Evolutionary conservation across 441 rosid genomes (phyloP).

Genomic region (Bruguiera hainesii): DNA sequence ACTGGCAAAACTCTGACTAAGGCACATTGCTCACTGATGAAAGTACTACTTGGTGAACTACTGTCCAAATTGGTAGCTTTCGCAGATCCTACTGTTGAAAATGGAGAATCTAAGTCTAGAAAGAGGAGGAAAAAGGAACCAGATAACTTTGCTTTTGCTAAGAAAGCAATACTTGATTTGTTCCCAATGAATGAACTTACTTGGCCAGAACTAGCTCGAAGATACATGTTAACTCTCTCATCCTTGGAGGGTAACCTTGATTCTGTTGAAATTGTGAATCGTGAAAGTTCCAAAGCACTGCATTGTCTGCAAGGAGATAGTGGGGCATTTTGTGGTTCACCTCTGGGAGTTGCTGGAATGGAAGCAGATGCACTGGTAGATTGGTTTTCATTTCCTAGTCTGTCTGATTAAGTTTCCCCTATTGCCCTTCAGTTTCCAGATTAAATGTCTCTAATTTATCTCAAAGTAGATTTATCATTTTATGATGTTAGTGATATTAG

Average conservation of each 20-base stretch:
- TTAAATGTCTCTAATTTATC: conserved; percentile 5
- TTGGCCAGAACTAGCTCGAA: conserved; percentile 62
- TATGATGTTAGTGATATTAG: conserved; percentile 11
- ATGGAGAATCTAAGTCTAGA: conserved; percentile 41
- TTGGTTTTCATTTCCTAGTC: conserved; percentile 31
- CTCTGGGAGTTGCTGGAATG: conserved; percentile 49
- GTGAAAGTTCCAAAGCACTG: conserved; percentile 45
- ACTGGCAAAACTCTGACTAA: conserved; percentile 32
- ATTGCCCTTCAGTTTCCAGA: neutral
- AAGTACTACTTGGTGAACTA: conserved; percentile 39
- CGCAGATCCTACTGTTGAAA: conserved; percentile 43
- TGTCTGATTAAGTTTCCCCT: conserved; percentile 18
- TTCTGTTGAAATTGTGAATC: conserved; percentile 35
- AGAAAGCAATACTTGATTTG: conserved; percentile 41
- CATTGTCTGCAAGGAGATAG: conserved; percentile 50
- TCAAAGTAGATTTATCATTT: neutral
- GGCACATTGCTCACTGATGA: conserved; percentile 41
- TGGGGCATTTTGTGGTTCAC: conserved; percentile 39
- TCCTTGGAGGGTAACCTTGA: conserved; percentile 52
- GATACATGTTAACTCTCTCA: conserved; percentile 39
- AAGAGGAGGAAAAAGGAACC: conserved; percentile 45
- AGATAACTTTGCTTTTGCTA: conserved; percentile 30
- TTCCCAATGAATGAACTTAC: conserved; percentile 52
- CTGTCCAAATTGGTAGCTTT: conserved; percentile 38
- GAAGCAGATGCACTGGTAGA: conserved; percentile 69